phyloP scores from a whole-genome alignment of 371 early-diverging fungal genomes.

The Rhizopus delemar region DNA sequence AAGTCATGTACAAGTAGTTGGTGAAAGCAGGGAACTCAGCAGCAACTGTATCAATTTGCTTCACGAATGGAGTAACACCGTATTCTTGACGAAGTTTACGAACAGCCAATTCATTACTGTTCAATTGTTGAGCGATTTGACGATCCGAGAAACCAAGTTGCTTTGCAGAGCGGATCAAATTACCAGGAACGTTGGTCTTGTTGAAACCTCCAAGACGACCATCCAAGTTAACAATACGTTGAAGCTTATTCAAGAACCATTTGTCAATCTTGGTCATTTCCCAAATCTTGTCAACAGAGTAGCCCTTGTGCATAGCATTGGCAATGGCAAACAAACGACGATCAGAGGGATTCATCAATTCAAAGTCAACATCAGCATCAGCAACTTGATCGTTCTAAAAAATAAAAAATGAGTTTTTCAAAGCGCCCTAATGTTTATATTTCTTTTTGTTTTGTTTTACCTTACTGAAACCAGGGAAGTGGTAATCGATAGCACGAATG shows the following conservation, averaged over 20 bases:
- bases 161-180: constrained; percentile 74
- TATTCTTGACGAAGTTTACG: constrained; percentile 76
- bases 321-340: constrained; percentile 91
- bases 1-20: constrained; percentile 96
- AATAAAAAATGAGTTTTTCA: background rate
- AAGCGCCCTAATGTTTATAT: constrained; percentile 11
- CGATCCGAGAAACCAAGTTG: constrained; percentile 91
- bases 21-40: constrained; percentile 96
- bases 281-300: constrained; percentile 84
- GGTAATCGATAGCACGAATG: constrained; percentile 86
- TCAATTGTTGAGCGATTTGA: constrained; percentile 72
- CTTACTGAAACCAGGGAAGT: constrained; percentile 79
- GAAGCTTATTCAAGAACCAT: constrained; percentile 93
- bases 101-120: constrained; percentile 86
- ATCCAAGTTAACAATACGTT: constrained; percentile 63
- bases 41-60: constrained; percentile 96
- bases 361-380: constrained; percentile 71
- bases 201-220: constrained; percentile 49
- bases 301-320: constrained; percentile 81
- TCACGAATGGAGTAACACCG: constrained; percentile 89
- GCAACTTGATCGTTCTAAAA: constrained; percentile 59
- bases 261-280: constrained; percentile 87
- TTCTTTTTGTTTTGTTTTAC: constrained; percentile 34
- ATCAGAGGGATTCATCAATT: constrained; percentile 84
- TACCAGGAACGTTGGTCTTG: constrained; percentile 55